A percentile compares a stretch with the other conserved stretches of the same genome.
Conservation (phyloP, 176 grass and related monocot genomes). For the Avena insularis region DNA sequence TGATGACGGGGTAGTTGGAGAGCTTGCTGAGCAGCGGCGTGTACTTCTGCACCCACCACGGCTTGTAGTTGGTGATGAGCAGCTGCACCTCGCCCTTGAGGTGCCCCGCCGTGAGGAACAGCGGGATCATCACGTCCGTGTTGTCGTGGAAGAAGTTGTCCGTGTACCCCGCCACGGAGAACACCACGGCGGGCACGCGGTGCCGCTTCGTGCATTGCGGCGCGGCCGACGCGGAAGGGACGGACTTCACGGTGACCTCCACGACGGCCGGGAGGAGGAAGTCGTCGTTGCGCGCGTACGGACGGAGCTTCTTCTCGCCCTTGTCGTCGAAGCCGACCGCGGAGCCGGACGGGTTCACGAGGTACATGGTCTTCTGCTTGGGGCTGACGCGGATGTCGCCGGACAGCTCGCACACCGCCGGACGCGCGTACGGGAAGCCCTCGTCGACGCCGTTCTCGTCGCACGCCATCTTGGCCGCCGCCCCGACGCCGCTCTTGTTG, state of each 20-base stretch:
- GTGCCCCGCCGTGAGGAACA: conserved; percentile 18
- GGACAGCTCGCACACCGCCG: conserved; percentile 65
- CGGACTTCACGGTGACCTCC: conserved; percentile 10
- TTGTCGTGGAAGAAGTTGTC: conserved; percentile 37
- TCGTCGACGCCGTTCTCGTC: conserved; percentile 67
- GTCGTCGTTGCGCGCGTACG: conserved; percentile 26
- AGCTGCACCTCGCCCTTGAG: conserved; percentile 33
- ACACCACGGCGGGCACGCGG: neutral
- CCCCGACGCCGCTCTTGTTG: conserved; percentile 10
- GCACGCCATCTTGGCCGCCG: conserved; percentile 52
- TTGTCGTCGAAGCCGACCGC: neutral
- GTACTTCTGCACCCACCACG: conserved; percentile 34
- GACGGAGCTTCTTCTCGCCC: conserved; percentile 12
- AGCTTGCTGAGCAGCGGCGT: conserved; percentile 14
- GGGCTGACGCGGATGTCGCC: conserved; percentile 71
- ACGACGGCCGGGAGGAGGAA: conserved; percentile 24
- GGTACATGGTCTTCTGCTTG: conserved; percentile 59
- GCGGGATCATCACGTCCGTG: conserved; percentile 32
- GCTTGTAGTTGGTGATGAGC: conserved; percentile 34
- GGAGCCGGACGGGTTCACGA: conserved; percentile 33
- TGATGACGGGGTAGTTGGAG: conserved; percentile 18
- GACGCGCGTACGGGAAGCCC: conserved; percentile 78
- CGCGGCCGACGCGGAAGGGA: neutral
- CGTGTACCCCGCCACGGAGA: conserved; percentile 17
- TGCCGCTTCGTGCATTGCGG: conserved; percentile 13